phyloP scores from a whole-genome alignment of 75 land plant genomes.

The Pinus taeda region DNA sequence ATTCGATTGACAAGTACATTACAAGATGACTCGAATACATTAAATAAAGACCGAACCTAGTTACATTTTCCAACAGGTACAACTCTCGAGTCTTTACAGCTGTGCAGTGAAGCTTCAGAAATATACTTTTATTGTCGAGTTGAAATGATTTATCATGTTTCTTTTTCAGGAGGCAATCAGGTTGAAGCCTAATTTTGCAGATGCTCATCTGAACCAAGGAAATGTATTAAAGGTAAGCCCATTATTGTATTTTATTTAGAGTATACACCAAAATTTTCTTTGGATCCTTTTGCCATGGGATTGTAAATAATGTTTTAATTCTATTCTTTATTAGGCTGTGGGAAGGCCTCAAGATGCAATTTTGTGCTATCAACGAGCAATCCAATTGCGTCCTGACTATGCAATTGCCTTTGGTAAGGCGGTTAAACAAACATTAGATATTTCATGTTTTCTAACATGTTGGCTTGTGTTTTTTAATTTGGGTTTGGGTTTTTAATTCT shows the following conservation, averaged over 20 bases:
- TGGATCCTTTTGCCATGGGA: neutral
- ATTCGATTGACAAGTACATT: too few relatives aligned
- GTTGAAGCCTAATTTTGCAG: constrained; percentile 49
- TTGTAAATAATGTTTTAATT: neutral
- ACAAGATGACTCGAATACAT: too few relatives aligned
- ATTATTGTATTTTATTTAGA: neutral
- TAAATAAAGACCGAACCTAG: too few relatives aligned
- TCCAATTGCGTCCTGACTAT: constrained; percentile 46
- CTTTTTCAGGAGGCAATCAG: constrained; percentile 40
- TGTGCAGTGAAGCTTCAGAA: neutral
- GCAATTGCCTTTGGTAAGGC: constrained; percentile 51
- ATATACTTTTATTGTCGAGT: neutral
- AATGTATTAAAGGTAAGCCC: constrained; percentile 37
- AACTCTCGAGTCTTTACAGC: neutral
- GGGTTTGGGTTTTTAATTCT: neutral
- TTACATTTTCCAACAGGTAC: neutral
- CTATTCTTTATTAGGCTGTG: constrained; percentile 23
- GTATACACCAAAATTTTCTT: neutral
- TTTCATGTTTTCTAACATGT: neutral
- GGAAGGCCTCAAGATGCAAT: constrained; percentile 50
- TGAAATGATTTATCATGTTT: neutral
- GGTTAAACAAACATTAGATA: neutral
- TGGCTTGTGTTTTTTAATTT: neutral
- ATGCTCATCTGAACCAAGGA: constrained; percentile 49
- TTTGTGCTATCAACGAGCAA: constrained; percentile 34